Base-by-base conservation (phyloP, 495 filamentous ascomycete genomes). In the Aspergillus saccharolyticus region DNA sequence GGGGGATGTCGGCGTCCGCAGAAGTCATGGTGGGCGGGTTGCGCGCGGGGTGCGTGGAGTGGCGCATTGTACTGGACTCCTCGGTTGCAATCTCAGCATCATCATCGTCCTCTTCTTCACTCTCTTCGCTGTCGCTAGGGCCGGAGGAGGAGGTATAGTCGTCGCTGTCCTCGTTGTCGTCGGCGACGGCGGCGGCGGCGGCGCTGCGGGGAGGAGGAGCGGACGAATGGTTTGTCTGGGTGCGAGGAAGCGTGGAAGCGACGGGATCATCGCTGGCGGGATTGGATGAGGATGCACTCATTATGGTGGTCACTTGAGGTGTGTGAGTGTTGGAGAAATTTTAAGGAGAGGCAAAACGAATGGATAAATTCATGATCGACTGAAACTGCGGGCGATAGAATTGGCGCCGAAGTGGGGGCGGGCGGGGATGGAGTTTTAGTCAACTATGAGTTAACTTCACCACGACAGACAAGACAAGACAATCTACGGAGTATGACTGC, bases 141-240 rank as follows among this genome's bases (percentile, higher is more conserved):
- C 72, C 72, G 5, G 74, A 75, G 12, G 70, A 72, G 3, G 71
- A 78, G 22, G 72, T 76, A 51, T 67, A 65, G 48, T 78, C 74
- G 54, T 74, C 70, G 30, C 72, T 69, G 22, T 78, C 74, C 52
- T 74, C 70, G 30, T 71, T 69, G 22, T 66, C 64, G 42, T 59
- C 55, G 14, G 61, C 52, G 19, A n/a, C n/a, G n/a, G 54, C 46
- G 21, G 52, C 25, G 20, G 12, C 18, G 3, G 20, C 19, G 28
- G 46, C 28, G 33, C 25, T 28, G 42, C 18, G 24, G 18, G 9
- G 49, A 22, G 20, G 20, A 42, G 39, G 7, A 46, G 50, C 47
- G 46, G 30, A 17, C 24, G 43, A 28, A 4, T 3, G 9, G 9
- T 28, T 18, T 24, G 17, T 30, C 46, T 46, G 39, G 55, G 28